Evolutionary conservation across 805 yeast genomes (phyloP), one percentile per base, ranked within the genome.

Genomic region (Hanseniaspora occidentalis): DNA sequence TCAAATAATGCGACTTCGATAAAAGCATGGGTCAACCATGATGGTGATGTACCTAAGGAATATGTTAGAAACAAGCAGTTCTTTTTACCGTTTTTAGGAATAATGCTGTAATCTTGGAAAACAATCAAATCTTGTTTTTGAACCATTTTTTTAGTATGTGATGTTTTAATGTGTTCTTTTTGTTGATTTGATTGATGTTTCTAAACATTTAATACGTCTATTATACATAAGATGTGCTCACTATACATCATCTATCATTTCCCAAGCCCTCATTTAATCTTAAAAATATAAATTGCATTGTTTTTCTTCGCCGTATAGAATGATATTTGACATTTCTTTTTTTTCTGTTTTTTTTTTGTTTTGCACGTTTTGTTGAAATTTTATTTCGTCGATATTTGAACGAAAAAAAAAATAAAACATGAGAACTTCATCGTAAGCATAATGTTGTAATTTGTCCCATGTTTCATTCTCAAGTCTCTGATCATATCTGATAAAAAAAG

Each of bases 21-120:
- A 18, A 80, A 53, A 2, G 77, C 67, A 41, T 67, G 67, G 3
- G 70, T 50, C 29, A 81, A 60, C 89, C 89, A 81, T 5, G 73
- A 55, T 2, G 88, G 76, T 21, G 73, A 67, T 0, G 82, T 77
- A 0, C 80, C 77, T 37, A 62, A 65, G 1, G 60, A 55, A 36
- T 69, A 63, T 0, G 72, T 65, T 2, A 71, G 46, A 8, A 65
- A 40, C 2, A 65, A 51, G 35, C 49, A 51, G 47, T 44, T 25
- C n/a, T 43, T 41, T 45, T 49, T 35, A 42, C 41, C 5, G 17
- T 43, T 37, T 16, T 47, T 48, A 6, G 68, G 56, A 3, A 63
- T 46, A 2, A 77, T 63, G 2, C 73, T 57, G 41, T 68, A 69
- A 47, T 78, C 79, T 19, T 58, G 60, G 54, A 67, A 77, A 7